Evolutionary conservation across 306 rosid genomes (phyloP), one percentile per base, ranked within the genome.

Genomic region (Datisca glomerata): DNA sequence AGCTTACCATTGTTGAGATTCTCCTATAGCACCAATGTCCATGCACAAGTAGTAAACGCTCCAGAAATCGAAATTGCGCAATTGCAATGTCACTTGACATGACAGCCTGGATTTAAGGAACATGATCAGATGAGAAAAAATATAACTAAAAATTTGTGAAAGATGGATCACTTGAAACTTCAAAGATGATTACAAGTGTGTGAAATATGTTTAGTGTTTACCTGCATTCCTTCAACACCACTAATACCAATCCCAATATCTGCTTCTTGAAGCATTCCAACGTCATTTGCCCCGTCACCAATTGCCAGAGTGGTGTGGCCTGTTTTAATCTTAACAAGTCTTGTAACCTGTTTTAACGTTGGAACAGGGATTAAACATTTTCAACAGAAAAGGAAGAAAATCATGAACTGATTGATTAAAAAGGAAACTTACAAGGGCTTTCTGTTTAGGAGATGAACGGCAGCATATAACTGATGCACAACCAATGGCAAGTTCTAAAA

Each of bases 11-110:
- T 39, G 96, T 68, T 14, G 98, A 78, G 63, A 91, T 91, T 56
- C 98, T 84, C 70, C 92, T 80, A 75, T 91, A 84, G 64, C 98
- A 91, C 98, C 98, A 91, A 70, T 91, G 98, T 25, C 98, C 98
- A 43, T 91, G 98, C 40, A 84, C 96, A 32, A 91, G 98, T 55
- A 91, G 92, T 47, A 91, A 69, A 63, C 96, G 83, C 53, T 91
- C 98, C 53, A 91, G 63, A 52, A 53, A 91, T 21, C 92, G 79
- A 56, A 91, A 91, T 59, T 91, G 98, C 43, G 96, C 96, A 34
- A 91, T 91, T 28, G 98, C 86, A 22, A 91, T 75, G 71, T 91
- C 98, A 60, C 96, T 91, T 12, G 96, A 80, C 98, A 91, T 91
- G 53, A 83, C 98, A 0, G 98, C 98, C 86, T 86, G 80, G 72